Conservation (phyloP, 495 filamentous ascomycete species). For the Aspergillus mulundensis region DNA sequence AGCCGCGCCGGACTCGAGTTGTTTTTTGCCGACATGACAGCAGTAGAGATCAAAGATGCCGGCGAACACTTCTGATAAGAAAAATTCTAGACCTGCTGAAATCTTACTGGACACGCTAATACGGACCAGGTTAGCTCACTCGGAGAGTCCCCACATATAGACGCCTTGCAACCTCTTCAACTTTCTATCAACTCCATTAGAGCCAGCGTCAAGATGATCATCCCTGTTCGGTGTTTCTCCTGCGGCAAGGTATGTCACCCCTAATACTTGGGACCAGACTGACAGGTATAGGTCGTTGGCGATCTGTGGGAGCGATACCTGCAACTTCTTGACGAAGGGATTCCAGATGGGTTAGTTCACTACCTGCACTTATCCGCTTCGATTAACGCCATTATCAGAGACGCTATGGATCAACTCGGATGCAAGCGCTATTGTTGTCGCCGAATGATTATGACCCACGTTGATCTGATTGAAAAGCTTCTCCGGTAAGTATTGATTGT, state of each 20-base stretch:
- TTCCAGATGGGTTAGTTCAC: slow-evolving; percentile 66
- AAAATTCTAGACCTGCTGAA: no score
- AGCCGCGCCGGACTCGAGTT: slow-evolving; percentile 21
- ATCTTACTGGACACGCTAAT: slow-evolving; percentile 5
- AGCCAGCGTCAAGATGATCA: slow-evolving; percentile 65
- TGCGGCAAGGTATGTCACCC: slow-evolving; percentile 78
- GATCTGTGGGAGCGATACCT: slow-evolving; percentile 97
- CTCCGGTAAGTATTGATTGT: slow-evolving; percentile 62
- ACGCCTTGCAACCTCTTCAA: no score
- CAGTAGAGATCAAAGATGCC: no score
- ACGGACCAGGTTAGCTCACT: slow-evolving; percentile 4
- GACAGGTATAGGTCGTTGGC: slow-evolving; percentile 69
- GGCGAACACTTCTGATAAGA: no score
- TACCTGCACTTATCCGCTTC: not conserved
- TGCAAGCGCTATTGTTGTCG: slow-evolving; percentile 97
- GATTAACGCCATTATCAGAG: slow-evolving; percentile 44
- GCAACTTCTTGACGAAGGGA: slow-evolving; percentile 69
- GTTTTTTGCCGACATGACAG: slow-evolving; percentile 17
- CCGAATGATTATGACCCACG: slow-evolving; percentile 99
- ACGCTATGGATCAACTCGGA: slow-evolving; percentile 89
- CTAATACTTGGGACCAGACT: not conserved
- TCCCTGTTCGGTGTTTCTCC: slow-evolving; percentile 96
- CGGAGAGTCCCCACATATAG: no score
- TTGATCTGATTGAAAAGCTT: slow-evolving; percentile 97
- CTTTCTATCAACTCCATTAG: no score